These are phyloP conservation scores for Coemansia sp. DNA, from an alignment of 371 early-diverging fungal species.

Conservation along the genomic window DNA sequence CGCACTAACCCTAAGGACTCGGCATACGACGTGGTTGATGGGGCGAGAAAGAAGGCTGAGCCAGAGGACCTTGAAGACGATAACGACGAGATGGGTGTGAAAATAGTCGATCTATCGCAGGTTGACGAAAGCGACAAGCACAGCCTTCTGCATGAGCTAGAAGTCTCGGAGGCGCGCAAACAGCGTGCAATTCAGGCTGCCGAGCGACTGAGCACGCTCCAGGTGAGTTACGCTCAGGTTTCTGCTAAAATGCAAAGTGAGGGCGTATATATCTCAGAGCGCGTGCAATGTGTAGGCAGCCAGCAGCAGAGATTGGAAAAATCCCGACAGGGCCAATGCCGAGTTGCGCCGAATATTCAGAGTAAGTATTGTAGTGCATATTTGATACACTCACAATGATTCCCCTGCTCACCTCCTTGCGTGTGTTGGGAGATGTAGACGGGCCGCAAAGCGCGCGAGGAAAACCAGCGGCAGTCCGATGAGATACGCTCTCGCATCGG, in stretches of 20 bases:
- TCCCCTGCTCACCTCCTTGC: too few species aligned
- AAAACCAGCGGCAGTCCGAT: slow-evolving; percentile 52
- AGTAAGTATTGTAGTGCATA: slow-evolving; percentile 22
- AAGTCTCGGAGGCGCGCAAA: slow-evolving; percentile 30
- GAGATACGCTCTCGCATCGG: slow-evolving; percentile 61
- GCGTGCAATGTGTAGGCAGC: slow-evolving; percentile 51
- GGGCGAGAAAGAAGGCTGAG: slow-evolving; percentile 77
- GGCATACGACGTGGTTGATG: slow-evolving; percentile 72
- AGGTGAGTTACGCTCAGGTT: slow-evolving; percentile 15
- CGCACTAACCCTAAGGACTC: slow-evolving; percentile 93
- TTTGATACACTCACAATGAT: too few species aligned
- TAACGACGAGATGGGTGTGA: neutral
- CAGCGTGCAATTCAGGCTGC: slow-evolving; percentile 7
- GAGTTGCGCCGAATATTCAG: slow-evolving; percentile 71
- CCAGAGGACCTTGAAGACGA: slow-evolving; percentile 1
- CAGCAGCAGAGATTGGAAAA: slow-evolving; percentile 58
- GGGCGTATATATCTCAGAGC: neutral
- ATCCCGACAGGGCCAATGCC: slow-evolving; percentile 75
- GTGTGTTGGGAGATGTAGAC: slow-evolving; percentile 4
- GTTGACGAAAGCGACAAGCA: neutral
- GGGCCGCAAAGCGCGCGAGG: slow-evolving; percentile 62
- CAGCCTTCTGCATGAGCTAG: slow-evolving; percentile 13
- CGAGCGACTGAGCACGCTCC: slow-evolving; percentile 3
- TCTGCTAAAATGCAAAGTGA: neutral
- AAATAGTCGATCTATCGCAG: slow-evolving; percentile 15